Evolutionary conservation across 257 asterid species (phyloP), one percentile per base, ranked within the genome.

Genomic region (Scutellaria barbata): DNA sequence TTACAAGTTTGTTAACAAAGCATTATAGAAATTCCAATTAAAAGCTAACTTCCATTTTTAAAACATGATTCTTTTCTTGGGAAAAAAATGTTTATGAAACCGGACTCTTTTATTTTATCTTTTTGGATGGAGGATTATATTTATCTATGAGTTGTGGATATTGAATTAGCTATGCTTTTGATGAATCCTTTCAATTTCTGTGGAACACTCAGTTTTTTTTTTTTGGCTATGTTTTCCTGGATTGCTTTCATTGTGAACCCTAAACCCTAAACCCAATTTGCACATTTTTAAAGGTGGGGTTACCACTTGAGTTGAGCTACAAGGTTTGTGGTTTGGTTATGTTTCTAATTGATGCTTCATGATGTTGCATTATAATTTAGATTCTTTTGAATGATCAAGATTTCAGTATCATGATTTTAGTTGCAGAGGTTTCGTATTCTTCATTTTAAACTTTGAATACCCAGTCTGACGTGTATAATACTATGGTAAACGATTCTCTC

Each of bases 401-500:
- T 6, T 45, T 8, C 11, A 25, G 14, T 66, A n/a, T 51, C 17
- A 54, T 41, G 35, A 41, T 63, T 64, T 8, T 30, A 8, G 51
- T 46, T 66, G 37, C 25, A 13, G 50, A 60, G 30, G 68, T 62
- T 37, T 52, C 51, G 37, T 46, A 17, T 17, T 51, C n/a, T 51
- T 25, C 20, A 8, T 73, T 40, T 67, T 10, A 54, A 54, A 54
- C 60, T 30, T 25, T 18, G 5, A 41, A 10, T 46, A 41, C 48
- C 37, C 42, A 6, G 33, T 66, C 58, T 39, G 62, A 60, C 54
- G 46, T 20, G 68, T 51, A 74, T 54, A 8, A 47, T 71, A 65
- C 63, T 73, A 57, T 54, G 71, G 59, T 72, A 73, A 56, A 72
- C 56, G 25, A 69, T 65, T 76, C 65, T 73, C 64, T 70, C 47